Base-by-base conservation (phyloP, 164 flowering plant species). In the Nymphaea thermarum region DNA sequence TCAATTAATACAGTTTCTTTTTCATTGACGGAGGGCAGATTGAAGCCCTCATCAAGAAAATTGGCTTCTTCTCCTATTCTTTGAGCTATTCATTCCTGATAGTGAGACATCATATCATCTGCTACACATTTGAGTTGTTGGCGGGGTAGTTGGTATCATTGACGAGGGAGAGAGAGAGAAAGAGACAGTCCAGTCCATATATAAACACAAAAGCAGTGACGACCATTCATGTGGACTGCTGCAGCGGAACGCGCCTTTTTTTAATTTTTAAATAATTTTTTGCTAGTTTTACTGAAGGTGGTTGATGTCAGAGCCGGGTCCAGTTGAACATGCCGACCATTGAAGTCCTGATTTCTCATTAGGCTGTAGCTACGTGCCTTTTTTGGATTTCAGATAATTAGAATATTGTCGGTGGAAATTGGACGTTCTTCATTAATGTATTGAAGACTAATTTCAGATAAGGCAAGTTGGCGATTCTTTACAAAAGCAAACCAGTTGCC, bases 301-400 rank as follows among this genome's bases (percentile, higher is more conserved):
- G 57, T 55, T 64, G 68, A 68, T 72, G 75, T 64, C 62, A 68
- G 65, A 59, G 61, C 4, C 41, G 65, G 75, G 43, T 53, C 72
- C 68, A 60, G 44, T 42, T 69, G 42, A 61, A 65, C 65, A 65
- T 65, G 69, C 45, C 44, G 43, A 25, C 51, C 68, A 43, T 65
- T 62, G 59, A 60, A 18, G 67, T 11, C 15, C 57, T 43, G 43
- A 25, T 67, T 57, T 68, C 55, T 6, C 12, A 47, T 47, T 12
- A 6, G 7, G 12, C 12, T 47, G 55, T 47, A 6, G 12, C 12
- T 12, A 47, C 11, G 11, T 47, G 55, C 55, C 12, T 6, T 5
- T 47, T 7, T 12, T 47, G 55, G 55, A 47, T 47, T 47, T 25
- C 36, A 25, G 36, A 25, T 25, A 25, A 25, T 47, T 7, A 47